Conservation (phyloP, 2,329 filamentous ascomycete genomes). For the Stachybotrys chartarum region DNA sequence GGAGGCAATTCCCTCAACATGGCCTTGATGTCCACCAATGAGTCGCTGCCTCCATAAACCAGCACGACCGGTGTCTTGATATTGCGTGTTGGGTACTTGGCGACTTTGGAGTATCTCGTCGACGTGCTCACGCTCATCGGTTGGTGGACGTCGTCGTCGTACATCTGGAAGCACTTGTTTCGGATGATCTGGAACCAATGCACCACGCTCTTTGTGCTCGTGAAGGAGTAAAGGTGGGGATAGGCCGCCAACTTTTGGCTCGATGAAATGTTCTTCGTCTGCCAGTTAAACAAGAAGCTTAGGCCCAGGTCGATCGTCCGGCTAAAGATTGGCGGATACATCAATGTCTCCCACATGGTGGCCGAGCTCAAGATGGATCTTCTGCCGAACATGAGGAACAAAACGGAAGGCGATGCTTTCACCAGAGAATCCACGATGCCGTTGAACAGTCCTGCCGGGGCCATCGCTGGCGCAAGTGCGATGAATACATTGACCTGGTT, state of each 20-base stretch:
- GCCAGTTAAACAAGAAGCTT: slow-evolving; percentile 84
- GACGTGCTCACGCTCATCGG: slow-evolving; percentile 63
- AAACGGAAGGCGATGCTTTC: slow-evolving; percentile 85
- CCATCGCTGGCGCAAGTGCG: slow-evolving; percentile 92
- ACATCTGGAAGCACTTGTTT: slow-evolving; percentile 96
- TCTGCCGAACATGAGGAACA: slow-evolving; percentile 89
- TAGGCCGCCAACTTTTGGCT: slow-evolving; percentile 94
- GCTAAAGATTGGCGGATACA: slow-evolving; percentile 92
- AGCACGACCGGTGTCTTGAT: slow-evolving; percentile 94
- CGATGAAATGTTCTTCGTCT: slow-evolving; percentile 70
- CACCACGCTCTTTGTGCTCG: slow-evolving; percentile 92
- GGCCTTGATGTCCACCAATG: slow-evolving; percentile 83
- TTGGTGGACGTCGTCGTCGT: slow-evolving; percentile 85
- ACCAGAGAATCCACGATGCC: slow-evolving; percentile 87
- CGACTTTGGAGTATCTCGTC: slow-evolving; percentile 89
- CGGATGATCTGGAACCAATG: slow-evolving; percentile 99
- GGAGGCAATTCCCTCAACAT: slow-evolving; percentile 85
- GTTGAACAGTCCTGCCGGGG: slow-evolving; percentile 82
- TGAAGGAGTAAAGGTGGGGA: slow-evolving; percentile 92
- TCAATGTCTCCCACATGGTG: slow-evolving; percentile 93
- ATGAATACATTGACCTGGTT: slow-evolving; percentile 94
- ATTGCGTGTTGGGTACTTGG: slow-evolving; percentile 92
- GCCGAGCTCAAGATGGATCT: slow-evolving; percentile 86
- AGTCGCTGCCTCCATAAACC: slow-evolving; percentile 90
- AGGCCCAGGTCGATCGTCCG: slow-evolving; percentile 78